A percentile compares a stretch with the other conserved stretches of the same genome.
Conservation (phyloP, 1,139 yeast species). For the Saccharomyces hybrid region DNA sequence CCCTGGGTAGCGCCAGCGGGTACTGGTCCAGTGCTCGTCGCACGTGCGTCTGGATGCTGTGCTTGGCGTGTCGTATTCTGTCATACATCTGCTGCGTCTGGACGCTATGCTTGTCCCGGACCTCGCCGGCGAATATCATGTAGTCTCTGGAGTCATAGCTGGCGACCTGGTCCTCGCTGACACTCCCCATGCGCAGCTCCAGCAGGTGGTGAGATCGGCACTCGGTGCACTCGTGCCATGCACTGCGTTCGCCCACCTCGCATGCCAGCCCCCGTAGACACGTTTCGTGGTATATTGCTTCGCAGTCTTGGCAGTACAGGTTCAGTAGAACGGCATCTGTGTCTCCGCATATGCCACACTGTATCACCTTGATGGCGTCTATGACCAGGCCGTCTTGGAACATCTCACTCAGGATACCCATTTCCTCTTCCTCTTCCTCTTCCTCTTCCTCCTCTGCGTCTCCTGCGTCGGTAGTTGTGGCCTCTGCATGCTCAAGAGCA, state of each 20-base stretch:
- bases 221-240: constrained; percentile 21
- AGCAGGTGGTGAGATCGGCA: constrained; percentile 5
- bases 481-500: constrained; percentile 5
- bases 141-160: constrained; percentile 1
- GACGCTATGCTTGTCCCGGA: constrained; percentile 11
- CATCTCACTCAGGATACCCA: background rate
- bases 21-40: constrained; percentile 44
- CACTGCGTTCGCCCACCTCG: constrained; percentile 18
- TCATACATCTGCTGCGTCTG: constrained; percentile 10
- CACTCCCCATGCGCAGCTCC: background rate
- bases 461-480: background rate
- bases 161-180: background rate
- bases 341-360: constrained; percentile 22
- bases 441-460: background rate
- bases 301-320: constrained; percentile 16
- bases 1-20: constrained; percentile 42
- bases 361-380: background rate
- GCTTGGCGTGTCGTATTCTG: constrained; percentile 38
- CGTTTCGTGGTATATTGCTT: constrained; percentile 17
- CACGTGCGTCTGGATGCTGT: constrained; percentile 45
- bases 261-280: constrained; percentile 18
- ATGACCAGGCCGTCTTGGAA: background rate
- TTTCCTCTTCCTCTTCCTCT: background rate
- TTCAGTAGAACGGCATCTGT: constrained; percentile 9
- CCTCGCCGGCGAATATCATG: constrained; percentile 9